Evolutionary conservation across 345 rosid genomes (phyloP).

Genomic region (Sonneratia caseolaris): DNA sequence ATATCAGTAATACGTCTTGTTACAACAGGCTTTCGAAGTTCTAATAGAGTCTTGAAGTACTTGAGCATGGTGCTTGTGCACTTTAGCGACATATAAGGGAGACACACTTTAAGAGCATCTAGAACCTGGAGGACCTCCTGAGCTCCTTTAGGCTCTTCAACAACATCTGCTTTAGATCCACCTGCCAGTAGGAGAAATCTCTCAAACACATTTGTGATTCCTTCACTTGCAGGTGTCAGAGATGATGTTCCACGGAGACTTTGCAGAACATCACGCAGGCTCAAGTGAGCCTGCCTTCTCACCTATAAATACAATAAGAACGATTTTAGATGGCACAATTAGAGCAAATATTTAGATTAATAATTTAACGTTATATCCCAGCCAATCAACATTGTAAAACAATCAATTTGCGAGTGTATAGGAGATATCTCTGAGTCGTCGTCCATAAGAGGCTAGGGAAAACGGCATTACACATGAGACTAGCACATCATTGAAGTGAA

Average conservation of each 20-base stretch:
- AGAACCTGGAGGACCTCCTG: slow-evolving; percentile 62
- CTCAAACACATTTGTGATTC: slow-evolving; percentile 45
- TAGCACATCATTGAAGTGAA: background rate
- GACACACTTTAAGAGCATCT: slow-evolving; percentile 64
- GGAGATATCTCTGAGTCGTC: background rate
- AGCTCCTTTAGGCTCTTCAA: slow-evolving; percentile 63
- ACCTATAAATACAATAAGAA: slow-evolving; percentile 28
- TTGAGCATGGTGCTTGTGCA: slow-evolving; percentile 39
- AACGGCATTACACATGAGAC: background rate
- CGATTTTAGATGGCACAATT: background rate
- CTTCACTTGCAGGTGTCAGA: slow-evolving; percentile 63
- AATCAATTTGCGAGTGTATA: background rate
- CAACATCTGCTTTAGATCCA: slow-evolving; percentile 38
- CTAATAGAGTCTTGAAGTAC: slow-evolving; percentile 55
- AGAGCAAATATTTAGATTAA: background rate
- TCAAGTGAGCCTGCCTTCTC: slow-evolving; percentile 55
- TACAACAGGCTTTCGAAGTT: slow-evolving; percentile 50
- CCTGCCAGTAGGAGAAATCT: slow-evolving; percentile 59
- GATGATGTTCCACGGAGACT: slow-evolving; percentile 42
- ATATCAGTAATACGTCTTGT: slow-evolving; percentile 66
- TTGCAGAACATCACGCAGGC: slow-evolving; percentile 49
- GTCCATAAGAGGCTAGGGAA: background rate
- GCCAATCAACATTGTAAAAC: background rate
- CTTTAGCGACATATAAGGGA: slow-evolving; percentile 59
- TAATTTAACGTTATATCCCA: background rate